A percentile compares a stretch with the other conserved stretches of the same genome.
Conservation (phyloP, 2,329 filamentous ascomycete genomes). For the Dendrostoma leiphaemia region DNA sequence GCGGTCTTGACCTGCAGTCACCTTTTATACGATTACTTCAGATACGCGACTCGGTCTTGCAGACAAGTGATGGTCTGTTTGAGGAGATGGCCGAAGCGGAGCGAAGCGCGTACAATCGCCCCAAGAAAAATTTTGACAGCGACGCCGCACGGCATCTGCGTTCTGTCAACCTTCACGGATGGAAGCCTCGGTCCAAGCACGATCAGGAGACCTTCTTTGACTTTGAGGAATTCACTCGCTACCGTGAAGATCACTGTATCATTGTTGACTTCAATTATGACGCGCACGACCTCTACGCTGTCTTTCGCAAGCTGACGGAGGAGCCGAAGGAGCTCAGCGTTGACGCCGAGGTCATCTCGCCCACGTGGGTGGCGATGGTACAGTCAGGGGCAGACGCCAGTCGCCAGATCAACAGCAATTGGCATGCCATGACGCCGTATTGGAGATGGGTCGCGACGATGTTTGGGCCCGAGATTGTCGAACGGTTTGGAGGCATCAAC, state of each 20-base stretch:
- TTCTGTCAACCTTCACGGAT: too few relatives aligned
- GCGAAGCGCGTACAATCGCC: conserved; percentile 31
- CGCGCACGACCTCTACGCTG: conserved; percentile 25
- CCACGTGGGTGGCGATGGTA: conserved; percentile 22
- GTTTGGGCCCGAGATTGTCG: conserved; percentile 42
- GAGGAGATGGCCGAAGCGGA: conserved; percentile 33
- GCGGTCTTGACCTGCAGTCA: conserved; percentile 45
- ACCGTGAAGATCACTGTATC: conserved; percentile 40
- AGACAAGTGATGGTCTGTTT: conserved; percentile 30
- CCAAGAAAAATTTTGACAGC: conserved; percentile 34
- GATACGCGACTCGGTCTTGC: conserved; percentile 32
- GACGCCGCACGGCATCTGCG: too few relatives aligned
- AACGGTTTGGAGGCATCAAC: conserved; percentile 41
- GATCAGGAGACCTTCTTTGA: conserved; percentile 40
- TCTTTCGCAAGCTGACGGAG: conserved; percentile 36
- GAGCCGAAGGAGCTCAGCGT: conserved; percentile 28
- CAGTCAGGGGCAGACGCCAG: background rate
- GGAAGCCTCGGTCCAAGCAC: conserved; percentile 27
- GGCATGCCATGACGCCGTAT: conserved; percentile 37
- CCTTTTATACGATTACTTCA: conserved; percentile 43
- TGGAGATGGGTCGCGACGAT: conserved; percentile 47
- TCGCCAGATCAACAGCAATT: conserved; percentile 22
- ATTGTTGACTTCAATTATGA: conserved; percentile 1
- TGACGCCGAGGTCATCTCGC: conserved; percentile 22
- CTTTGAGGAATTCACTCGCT: conserved; percentile 41